A percentile compares a stretch with the other conserved stretches of the same genome.
Conservation (phyloP, 2,329 filamentous ascomycete genomes). For the Tricladium varicosporioides region DNA sequence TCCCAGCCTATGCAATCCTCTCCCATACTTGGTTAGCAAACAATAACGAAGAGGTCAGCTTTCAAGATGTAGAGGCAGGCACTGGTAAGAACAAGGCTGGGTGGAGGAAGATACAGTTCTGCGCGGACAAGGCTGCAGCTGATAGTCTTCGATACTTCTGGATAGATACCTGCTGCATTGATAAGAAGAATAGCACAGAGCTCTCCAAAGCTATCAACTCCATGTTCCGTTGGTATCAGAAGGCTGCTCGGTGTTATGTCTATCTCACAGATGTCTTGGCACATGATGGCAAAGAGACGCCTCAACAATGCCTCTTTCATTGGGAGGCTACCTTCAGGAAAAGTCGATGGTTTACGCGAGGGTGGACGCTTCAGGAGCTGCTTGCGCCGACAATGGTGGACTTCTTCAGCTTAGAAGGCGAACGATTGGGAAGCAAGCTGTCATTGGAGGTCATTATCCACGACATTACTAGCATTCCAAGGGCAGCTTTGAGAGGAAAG, state of each 20-base stretch:
- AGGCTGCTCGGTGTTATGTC: conserved; percentile 19
- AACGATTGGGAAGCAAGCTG: conserved; percentile 16
- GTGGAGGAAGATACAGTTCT: conserved; percentile 21
- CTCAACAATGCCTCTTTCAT: conserved; percentile 7
- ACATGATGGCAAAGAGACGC: background rate
- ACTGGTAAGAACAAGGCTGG: conserved; percentile 16
- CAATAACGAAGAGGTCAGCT: conserved; percentile 21
- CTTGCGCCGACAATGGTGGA: conserved; percentile 16
- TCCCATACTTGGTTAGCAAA: conserved; percentile 24
- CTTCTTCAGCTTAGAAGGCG: conserved; percentile 15
- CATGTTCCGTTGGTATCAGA: conserved; percentile 18
- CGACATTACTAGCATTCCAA: conserved; percentile 16
- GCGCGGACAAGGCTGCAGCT: conserved; percentile 14
- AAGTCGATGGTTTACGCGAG: too few relatives aligned
- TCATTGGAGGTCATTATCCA: conserved; percentile 13
- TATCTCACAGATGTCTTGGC: conserved; percentile 19
- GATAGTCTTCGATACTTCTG: conserved; percentile 22
- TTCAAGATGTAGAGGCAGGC: conserved; percentile 12
- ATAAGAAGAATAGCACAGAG: conserved; percentile 18
- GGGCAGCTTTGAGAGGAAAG: conserved; percentile 14
- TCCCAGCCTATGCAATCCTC: conserved; percentile 23
- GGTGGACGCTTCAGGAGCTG: too few relatives aligned
- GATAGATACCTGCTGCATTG: conserved; percentile 23
- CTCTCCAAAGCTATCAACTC: too few relatives aligned
- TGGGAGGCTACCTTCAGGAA: conserved; percentile 9